A percentile compares a stretch with the other conserved stretches of the same genome.
Conservation (phyloP, 2,329 filamentous ascomycete species). For the Tolypocladium cylindrosporum region DNA sequence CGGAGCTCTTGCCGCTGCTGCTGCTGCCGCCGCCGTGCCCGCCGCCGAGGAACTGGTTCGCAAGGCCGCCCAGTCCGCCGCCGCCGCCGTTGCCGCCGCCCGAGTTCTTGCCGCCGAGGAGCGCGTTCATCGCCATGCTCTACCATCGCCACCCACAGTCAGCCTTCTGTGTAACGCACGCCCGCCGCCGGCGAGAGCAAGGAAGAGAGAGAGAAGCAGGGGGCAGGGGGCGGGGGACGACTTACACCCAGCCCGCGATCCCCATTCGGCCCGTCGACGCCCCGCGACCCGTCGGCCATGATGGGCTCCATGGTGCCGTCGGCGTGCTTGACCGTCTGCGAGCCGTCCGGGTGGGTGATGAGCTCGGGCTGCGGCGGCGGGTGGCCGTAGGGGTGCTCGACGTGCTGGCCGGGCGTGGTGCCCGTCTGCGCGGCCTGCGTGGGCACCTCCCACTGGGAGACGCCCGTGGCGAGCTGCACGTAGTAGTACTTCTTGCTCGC, state of each 20-base stretch:
- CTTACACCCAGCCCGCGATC: constrained; percentile 59
- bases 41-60: constrained; percentile 34
- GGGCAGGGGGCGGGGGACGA: constrained; percentile 9
- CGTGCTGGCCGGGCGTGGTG: constrained; percentile 43
- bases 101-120: constrained; percentile 38
- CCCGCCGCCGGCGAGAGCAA: neutral
- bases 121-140: constrained; percentile 51
- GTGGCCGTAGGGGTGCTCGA: constrained; percentile 52
- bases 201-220: neutral
- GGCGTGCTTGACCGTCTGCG: constrained; percentile 48
- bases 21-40: constrained; percentile 17
- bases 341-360: constrained; percentile 53
- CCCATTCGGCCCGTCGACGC: constrained; percentile 39
- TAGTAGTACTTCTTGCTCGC: constrained; percentile 58
- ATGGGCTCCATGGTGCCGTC: constrained; percentile 53
- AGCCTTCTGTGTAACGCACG: neutral
- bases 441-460: constrained; percentile 65
- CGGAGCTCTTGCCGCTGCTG: constrained; percentile 26
- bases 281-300: constrained; percentile 40
- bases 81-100: constrained; percentile 15
- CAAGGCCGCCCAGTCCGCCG: constrained; percentile 13
- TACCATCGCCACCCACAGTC: constrained; percentile 16
- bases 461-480: constrained; percentile 61
- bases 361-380: constrained; percentile 42
- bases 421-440: constrained; percentile 53